Evolutionary conservation across 805 yeast species (phyloP), one percentile per base, ranked within the genome.

Genomic region (Candida maesae): DNA sequence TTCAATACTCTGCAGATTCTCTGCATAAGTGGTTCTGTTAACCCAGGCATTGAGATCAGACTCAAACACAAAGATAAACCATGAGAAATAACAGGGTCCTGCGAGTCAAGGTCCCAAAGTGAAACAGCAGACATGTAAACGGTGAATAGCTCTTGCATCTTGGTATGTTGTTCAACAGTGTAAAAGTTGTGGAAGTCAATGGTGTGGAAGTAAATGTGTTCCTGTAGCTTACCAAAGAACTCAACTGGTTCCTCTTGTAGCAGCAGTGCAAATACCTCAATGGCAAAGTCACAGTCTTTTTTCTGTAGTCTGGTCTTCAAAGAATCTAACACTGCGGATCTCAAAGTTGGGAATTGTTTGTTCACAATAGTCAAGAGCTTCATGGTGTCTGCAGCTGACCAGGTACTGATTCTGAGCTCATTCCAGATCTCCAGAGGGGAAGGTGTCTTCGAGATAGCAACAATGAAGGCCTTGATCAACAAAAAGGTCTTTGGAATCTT

Each of bases 181-280:
- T 35, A 44, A 3, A 19, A 23, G 6, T n/a, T n/a, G 16, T 39
- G 32, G 16, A 38, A 44, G 27, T 49, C 53, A 34, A 49, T 40
- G 7, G 33, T 44, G 35, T 41, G 50, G 37, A 35, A 49, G 34
- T 34, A 37, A 8, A 46, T 14, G 17, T 49, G 48, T 16, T 46
- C 50, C 16, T 37, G 44, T 25, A 49, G 28, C 3, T 32, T 18
- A 16, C 15, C n/a, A 2, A 49, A 35, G 1, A 18, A 15, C 9
- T 38, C 38, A 7, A 18, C 23, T 11, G 41, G 37, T 3, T n/a
- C 20, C 1, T 20, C 21, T 2, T 16, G 2, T 4, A 42, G 10
- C 17, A 44, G 19, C 16, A 29, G 25, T 3, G 17, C 26, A 19
- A 46, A 35, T 11, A 46, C 28, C 10, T 28, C 27, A 11, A 16